phyloP scores from a whole-genome alignment of 768 basidiomycete genomes.

The Boletus barrowsii region DNA sequence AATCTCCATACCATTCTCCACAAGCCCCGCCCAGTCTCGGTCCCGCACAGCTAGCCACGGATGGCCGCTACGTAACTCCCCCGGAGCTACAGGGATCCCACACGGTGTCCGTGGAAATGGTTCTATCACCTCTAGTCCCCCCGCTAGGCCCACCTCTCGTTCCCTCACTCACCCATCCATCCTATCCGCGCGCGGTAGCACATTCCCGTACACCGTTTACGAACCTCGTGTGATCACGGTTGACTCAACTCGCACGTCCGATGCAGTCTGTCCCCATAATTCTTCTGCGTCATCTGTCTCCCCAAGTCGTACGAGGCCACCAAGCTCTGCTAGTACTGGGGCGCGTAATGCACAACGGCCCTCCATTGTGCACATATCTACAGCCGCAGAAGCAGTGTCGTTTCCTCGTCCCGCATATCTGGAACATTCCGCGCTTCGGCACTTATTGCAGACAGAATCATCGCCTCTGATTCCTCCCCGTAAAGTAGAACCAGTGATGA shows the following conservation, averaged over 20 bases:
- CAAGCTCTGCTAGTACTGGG: conserved; percentile 37
- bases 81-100: conserved; percentile 36
- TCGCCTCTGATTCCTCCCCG: conserved; percentile 37
- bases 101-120: conserved; percentile 38
- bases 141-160: conserved; percentile 42
- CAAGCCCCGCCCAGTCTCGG: conserved; percentile 37
- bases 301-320: conserved; percentile 46
- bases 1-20: conserved; percentile 57
- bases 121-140: conserved; percentile 33
- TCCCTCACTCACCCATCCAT: conserved; percentile 39
- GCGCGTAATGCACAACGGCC: conserved; percentile 23
- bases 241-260: conserved; percentile 41
- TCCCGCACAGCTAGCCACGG: conserved; percentile 37
- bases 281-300: conserved; percentile 40
- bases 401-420: conserved; percentile 74
- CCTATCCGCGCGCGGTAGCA: conserved; percentile 30
- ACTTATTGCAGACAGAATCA: conserved; percentile 58
- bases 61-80: conserved; percentile 25
- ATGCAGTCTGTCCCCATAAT: conserved; percentile 39
- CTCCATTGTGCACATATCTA: conserved; percentile 29
- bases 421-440: conserved; percentile 69
- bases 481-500: conserved; percentile 32
- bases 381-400: conserved; percentile 30
- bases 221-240: conserved; percentile 73
- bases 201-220: conserved; percentile 35